Base-by-base conservation (phyloP, 2,329 filamentous ascomycete genomes). In the Dactylellina sp. region DNA sequence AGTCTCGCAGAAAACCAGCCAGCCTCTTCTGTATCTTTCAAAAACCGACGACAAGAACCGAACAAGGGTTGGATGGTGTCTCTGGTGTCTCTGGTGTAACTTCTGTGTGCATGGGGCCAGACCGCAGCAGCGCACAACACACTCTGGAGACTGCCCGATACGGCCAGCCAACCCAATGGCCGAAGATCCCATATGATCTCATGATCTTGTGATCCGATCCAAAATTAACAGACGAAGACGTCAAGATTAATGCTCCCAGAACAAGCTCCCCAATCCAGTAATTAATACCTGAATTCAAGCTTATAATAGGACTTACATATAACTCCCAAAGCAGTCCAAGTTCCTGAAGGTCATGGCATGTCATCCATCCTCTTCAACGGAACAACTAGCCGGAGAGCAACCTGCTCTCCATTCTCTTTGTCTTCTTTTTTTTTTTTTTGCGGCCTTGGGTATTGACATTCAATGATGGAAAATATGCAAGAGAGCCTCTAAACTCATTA, bases 111-210 rank as follows among this genome's bases (percentile, higher is more conserved):
- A 55, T 55, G 50, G 28, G 53, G 18, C 53, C 53, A 57, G 39
- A 44, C 53, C 53, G 22, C 37, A 18, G 18, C 39, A 12, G 53
- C 37, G 37, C 53, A 49, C 56, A 60, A 60, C 56, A 60, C 40
- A 49, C 16, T 60, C 40, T 60, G 56, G 56, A 60, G 24, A 49
- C 24, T 49, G 56, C 56, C 56, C 56, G 56, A 60, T 39, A 22
- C 32, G 22, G 22, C 22, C 37, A 25, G 16, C 14, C 32, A n/a
- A 55, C 35, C 28, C 50, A 55, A 55, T 55, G 32, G 4, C 32
- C 32, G 9, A 4, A 32, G 4, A 25, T 32, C 6, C 9, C 16
- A 6, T 42, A 57, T 57, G 53, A 57, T 57, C 53, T 57, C 53
- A 57, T 57, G 53, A 57, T 57, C 53, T 28, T 32, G 22, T 57